Evolutionary conservation across 2,329 filamentous ascomycete species (phyloP).

Genomic region (Trichoderma koningii): DNA sequence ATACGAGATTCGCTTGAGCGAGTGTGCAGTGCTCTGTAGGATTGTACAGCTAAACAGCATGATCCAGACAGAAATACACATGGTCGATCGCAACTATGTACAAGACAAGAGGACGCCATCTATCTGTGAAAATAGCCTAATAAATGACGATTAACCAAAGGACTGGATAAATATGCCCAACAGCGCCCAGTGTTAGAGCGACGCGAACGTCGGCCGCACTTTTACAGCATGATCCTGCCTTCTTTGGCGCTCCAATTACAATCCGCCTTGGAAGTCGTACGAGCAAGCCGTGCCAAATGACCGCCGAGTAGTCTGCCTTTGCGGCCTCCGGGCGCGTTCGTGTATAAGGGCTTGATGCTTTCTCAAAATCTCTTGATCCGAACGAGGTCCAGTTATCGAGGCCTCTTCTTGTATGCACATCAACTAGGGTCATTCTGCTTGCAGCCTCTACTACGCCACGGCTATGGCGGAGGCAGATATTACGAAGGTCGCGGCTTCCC

Average conservation of each 20-base stretch:
- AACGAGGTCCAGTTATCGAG: background rate
- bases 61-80: background rate
- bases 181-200: background rate
- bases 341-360: conserved; percentile 6
- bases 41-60: background rate
- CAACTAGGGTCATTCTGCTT: background rate
- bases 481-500: conserved; percentile 15
- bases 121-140: conserved; percentile 9
- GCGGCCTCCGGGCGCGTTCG: background rate
- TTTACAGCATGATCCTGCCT: background rate
- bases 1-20: no score
- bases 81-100: background rate
- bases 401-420: no score
- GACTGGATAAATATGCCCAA: conserved; percentile 15
- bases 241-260: conserved; percentile 20
- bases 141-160: background rate
- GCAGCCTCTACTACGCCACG: background rate
- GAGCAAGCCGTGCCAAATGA: conserved; percentile 10
- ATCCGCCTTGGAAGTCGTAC: background rate
- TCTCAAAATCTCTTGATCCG: background rate
- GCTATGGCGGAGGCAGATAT: conserved; percentile 17
- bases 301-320: background rate
- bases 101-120: background rate
- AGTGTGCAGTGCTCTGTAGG: no score
- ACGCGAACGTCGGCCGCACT: background rate